Percentiles rank a stretch among this genome's conserved stretches.
Conservation (phyloP, 2,329 filamentous ascomycete species). For the Keithomyces neogunnii region DNA sequence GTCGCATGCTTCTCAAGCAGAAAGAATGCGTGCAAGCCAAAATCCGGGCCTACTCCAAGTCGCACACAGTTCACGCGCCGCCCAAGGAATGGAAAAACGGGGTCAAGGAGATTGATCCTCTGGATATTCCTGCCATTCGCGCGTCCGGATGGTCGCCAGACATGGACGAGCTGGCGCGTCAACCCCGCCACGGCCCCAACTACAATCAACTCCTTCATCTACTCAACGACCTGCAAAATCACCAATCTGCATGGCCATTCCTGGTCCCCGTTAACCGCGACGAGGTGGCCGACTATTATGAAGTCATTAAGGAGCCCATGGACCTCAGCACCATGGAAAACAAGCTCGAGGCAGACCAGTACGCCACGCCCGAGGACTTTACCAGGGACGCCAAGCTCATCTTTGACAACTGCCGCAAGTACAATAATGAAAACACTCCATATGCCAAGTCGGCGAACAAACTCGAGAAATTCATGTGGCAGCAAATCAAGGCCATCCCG, state of each 20-base stretch:
- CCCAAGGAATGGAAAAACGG: conserved; percentile 80
- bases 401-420: conserved; percentile 89
- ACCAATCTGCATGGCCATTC: conserved; percentile 90
- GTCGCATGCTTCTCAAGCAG: conserved; percentile 92
- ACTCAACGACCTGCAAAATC: conserved; percentile 91
- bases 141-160: conserved; percentile 91
- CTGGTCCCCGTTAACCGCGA: conserved; percentile 87
- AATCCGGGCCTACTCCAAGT: conserved; percentile 83
- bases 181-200: conserved; percentile 91
- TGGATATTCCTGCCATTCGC: conserved; percentile 80
- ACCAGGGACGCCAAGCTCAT: conserved; percentile 80
- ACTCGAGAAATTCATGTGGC: conserved; percentile 91
- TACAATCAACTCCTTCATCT: conserved; percentile 91
- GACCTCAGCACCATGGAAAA: conserved; percentile 92
- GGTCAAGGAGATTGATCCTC: conserved; percentile 68
- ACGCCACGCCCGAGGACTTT: conserved; percentile 81
- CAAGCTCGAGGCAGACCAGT: conserved; percentile 81
- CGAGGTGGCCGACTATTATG: conserved; percentile 97
- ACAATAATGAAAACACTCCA: conserved; percentile 86
- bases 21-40: conserved; percentile 94
- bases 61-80: conserved; percentile 77
- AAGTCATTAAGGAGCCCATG: conserved; percentile 97
- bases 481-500: conserved; percentile 80
- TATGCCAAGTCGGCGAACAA: conserved; percentile 95
- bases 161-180: conserved; percentile 94